phyloP scores from a whole-genome alignment of 345 rosid species.

The Toxicodendron radicans region DNA sequence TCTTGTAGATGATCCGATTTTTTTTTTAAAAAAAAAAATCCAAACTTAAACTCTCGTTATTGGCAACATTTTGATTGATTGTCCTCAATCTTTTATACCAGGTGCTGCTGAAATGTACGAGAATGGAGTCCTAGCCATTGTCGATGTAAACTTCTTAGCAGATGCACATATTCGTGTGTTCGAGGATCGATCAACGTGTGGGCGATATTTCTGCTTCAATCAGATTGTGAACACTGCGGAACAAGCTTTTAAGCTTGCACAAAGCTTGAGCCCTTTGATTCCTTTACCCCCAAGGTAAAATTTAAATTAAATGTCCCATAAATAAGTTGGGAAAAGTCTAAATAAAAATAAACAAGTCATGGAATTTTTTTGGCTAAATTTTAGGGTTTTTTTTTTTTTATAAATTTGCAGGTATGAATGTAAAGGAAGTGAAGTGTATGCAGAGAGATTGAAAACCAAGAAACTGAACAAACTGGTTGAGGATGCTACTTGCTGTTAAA shows the following conservation, averaged over 20 bases:
- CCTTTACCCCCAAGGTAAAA: constrained; percentile 62
- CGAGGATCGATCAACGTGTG: constrained; percentile 61
- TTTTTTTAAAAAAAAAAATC: too few species aligned
- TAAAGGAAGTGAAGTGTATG: constrained; percentile 49
- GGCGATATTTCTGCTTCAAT: constrained; percentile 82
- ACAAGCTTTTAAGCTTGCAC: constrained; percentile 56
- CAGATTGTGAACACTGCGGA: constrained; percentile 61
- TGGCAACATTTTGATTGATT: too few species aligned
- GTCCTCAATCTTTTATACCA: too few species aligned
- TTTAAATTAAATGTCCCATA: neutral
- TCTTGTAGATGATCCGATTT: too few species aligned
- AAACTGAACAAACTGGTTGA: constrained; percentile 68
- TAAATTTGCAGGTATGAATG: constrained; percentile 48
- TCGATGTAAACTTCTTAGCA: constrained; percentile 57
- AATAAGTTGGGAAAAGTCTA: neutral
- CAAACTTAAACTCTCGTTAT: too few species aligned
- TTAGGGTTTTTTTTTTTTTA: neutral
- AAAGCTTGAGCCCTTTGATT: constrained; percentile 62
- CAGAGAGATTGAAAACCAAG: constrained; percentile 69
- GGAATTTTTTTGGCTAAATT: neutral
- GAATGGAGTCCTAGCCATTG: constrained; percentile 71
- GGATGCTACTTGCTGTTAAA: constrained; percentile 40
- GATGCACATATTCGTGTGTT: constrained; percentile 72
- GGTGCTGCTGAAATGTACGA: constrained; percentile 84
- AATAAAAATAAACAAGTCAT: too few species aligned